phyloP scores from a whole-genome alignment of 2,329 filamentous ascomycete genomes.

The Ceratocystis harringtonii region DNA sequence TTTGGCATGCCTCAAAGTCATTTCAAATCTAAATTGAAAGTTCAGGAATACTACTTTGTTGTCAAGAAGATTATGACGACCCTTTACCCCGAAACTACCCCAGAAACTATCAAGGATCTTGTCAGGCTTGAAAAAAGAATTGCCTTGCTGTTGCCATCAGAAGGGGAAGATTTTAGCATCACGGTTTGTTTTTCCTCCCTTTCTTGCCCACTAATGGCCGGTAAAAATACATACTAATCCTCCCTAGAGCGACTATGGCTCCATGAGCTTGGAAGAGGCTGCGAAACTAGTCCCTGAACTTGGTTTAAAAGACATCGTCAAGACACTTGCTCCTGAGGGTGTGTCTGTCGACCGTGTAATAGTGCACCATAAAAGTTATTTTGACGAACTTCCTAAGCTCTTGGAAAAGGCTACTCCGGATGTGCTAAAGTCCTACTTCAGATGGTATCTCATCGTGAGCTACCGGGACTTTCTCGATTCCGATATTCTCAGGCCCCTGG shows the following conservation, averaged over 20 bases:
- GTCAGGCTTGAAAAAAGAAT: constrained; percentile 46
- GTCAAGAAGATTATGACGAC: constrained; percentile 20
- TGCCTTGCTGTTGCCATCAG: constrained; percentile 37
- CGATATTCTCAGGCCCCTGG: constrained; percentile 43
- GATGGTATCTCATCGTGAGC: constrained; percentile 46
- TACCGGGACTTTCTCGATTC: constrained; percentile 42
- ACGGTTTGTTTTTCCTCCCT: no score
- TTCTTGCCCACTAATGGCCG: no score
- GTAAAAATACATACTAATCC: no score
- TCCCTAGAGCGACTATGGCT: no score
- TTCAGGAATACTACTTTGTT: constrained; percentile 34
- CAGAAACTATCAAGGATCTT: constrained; percentile 29
- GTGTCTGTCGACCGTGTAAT: constrained; percentile 35
- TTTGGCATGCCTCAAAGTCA: constrained; percentile 49
- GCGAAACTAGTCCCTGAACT: constrained; percentile 41
- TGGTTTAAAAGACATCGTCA: constrained; percentile 36
- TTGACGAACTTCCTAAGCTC: constrained; percentile 42
- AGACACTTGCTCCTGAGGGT: constrained; percentile 27
- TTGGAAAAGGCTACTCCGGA: constrained; percentile 38
- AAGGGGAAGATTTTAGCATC: no score
- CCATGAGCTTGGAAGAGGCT: constrained; percentile 41
- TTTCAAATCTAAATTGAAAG: constrained; percentile 39
- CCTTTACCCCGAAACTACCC: constrained; percentile 26
- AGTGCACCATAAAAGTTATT: constrained; percentile 43
- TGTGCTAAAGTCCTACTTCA: constrained; percentile 44